Evolutionary conservation across 768 basidiomycete genomes (phyloP).

Genomic region (Tylopilus cervinicoccineus): DNA sequence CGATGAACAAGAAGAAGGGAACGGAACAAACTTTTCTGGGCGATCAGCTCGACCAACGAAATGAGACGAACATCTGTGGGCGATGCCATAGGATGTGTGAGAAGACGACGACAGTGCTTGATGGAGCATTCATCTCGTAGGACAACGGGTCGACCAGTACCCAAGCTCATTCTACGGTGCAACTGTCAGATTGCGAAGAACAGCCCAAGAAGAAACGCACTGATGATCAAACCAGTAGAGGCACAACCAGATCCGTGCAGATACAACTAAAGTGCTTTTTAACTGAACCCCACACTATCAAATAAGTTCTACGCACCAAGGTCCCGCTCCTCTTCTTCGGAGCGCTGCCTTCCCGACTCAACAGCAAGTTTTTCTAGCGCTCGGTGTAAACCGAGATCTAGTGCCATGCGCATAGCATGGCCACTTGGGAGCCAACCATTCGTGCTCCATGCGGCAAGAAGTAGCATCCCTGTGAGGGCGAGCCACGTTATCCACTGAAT

Average conservation of each 20-base stretch:
- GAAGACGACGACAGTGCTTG: constrained; percentile 74
- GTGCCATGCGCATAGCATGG: constrained; percentile 94
- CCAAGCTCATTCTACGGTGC: constrained; percentile 73
- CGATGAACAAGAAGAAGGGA: not conserved
- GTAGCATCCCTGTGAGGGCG: constrained; percentile 66
- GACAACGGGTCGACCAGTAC: constrained; percentile 87
- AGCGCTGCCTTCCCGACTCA: constrained; percentile 53
- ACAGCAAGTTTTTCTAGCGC: constrained; percentile 91
- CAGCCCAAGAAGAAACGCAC: constrained; percentile 41
- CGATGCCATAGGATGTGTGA: constrained; percentile 83
- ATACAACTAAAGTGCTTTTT: constrained; percentile 58
- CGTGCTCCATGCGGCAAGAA: constrained; percentile 90
- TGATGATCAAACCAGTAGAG: constrained; percentile 97
- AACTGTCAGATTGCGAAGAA: constrained; percentile 10
- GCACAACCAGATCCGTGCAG: constrained; percentile 91
- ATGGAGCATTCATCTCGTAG: constrained; percentile 87
- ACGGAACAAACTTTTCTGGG: constrained; percentile 71
- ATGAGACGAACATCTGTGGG: constrained; percentile 87
- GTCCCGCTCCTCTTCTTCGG: constrained; percentile 83
- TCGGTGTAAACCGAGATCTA: constrained; percentile 89
- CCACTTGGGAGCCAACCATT: constrained; percentile 95
- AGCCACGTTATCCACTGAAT: not conserved
- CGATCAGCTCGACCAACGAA: constrained; percentile 85
- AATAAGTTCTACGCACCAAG: constrained; percentile 48
- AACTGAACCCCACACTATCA: not conserved